A percentile compares a stretch with the other conserved stretches of the same genome.
Conservation (phyloP, 805 yeast genomes). For the Blastobotrys mokoenaii region DNA sequence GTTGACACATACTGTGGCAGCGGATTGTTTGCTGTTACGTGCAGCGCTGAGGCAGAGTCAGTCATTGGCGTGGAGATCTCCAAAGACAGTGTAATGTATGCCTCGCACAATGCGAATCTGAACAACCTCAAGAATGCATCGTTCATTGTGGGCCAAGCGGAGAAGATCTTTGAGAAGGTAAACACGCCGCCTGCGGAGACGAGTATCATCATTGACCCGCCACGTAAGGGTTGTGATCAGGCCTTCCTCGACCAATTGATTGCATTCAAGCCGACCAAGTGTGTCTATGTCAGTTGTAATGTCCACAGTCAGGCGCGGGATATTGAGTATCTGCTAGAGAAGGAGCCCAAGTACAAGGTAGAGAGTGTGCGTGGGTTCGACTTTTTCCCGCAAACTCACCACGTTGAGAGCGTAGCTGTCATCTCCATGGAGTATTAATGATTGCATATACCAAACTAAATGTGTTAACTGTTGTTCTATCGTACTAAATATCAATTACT, state of each 20-base stretch:
- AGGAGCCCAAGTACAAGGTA: slow-evolving; percentile 53
- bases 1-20: slow-evolving; percentile 97
- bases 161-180: slow-evolving; percentile 64
- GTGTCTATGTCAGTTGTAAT: slow-evolving; percentile 94
- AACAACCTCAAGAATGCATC: slow-evolving; percentile 72
- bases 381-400: slow-evolving; percentile 93
- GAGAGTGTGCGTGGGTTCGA: slow-evolving; percentile 91
- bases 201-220: slow-evolving; percentile 90
- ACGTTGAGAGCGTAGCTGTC: slow-evolving; percentile 83
- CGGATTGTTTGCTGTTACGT: slow-evolving; percentile 84
- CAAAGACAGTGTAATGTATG: slow-evolving; percentile 84
- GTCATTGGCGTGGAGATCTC: slow-evolving; percentile 93
- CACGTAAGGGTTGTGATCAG: slow-evolving; percentile 93
- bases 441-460: too few species aligned
- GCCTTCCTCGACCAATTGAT: slow-evolving; percentile 79
- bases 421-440: slow-evolving; percentile 23
- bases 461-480: too few species aligned
- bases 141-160: slow-evolving; percentile 89
- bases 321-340: slow-evolving; percentile 67
- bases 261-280: slow-evolving; percentile 71
- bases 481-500: too few species aligned
- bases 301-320: slow-evolving; percentile 98
- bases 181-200: slow-evolving; percentile 64
- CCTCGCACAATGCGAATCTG: slow-evolving; percentile 61
- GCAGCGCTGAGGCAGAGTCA: slow-evolving; percentile 69